Evolutionary conservation across 768 basidiomycete species (phyloP), one percentile per base, ranked within the genome.

Genomic region (Mycena maculata): DNA sequence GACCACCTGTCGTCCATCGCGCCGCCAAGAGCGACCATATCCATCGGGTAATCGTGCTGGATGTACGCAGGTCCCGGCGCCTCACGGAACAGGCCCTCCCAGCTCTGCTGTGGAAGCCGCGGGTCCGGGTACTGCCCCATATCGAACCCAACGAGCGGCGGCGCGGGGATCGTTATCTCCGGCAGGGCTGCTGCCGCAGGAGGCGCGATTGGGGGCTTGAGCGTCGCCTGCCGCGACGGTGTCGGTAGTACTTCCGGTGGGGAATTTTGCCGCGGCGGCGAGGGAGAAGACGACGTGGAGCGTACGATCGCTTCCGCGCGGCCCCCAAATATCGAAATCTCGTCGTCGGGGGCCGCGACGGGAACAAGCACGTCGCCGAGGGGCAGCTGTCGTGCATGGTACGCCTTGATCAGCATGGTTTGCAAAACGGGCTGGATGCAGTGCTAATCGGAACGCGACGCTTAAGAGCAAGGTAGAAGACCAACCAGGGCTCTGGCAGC

Each of bases 401-500:
- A 72, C 13, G 85, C 83, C 71, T 84, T 85, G 25, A 79, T 72
- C 20, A 81, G 78, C 81, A 87, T 82, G 18, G 74, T 74, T 60
- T 85, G 75, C 30, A 87, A 66, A 16, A 87, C 79, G 30, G 84
- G 82, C 86, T 87, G 47, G 11, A 47, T 33, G n/a, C 16, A 13
- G 9, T 53, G 33, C 3, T 58, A 28, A 59, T 41, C 20, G 44
- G 54, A 27, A 55, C 39, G 31, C 30, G 18, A 28, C 20, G 16
- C 12, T 18, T 10, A 55, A 39, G 8, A 36, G 18, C 25, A 44
- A 33, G 15, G 3, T 30, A 28, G 18, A 63, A 33, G 25, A 66
- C 79, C 69, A 57, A 87, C 87, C 77, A 86, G 69, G 20, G 85
- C 85, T 62, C 77, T 78, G 16, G 82, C 83, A 30, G 87, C 87